Evolutionary conservation across 2,329 filamentous ascomycete species (phyloP).

Genomic region (Davidsoniella neocaledoniae): DNA sequence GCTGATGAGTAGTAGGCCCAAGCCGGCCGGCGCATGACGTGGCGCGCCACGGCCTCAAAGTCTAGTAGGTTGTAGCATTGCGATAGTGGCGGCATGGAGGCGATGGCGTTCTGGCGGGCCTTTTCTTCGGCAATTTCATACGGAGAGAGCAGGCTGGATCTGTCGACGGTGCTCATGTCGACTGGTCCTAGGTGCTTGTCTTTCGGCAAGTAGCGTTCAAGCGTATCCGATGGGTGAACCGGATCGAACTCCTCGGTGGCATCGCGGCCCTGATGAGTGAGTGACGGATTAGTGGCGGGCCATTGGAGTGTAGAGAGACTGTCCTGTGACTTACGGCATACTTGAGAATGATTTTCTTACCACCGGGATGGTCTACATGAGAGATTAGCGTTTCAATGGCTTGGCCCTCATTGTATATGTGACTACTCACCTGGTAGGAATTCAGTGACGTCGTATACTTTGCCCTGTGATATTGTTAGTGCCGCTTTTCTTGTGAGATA

Average conservation of each 20-base stretch:
- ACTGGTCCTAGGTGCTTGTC: conserved; percentile 82
- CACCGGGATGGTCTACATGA: conserved; percentile 62
- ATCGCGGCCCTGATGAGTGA: conserved; percentile 52
- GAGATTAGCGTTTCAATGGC: neutral
- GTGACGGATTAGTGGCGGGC: neutral
- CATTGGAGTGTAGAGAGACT: neutral
- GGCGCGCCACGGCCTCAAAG: conserved; percentile 82
- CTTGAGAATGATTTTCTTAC: conserved; percentile 85
- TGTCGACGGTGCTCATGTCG: conserved; percentile 65
- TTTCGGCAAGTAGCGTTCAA: conserved; percentile 66
- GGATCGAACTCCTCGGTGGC: conserved; percentile 84
- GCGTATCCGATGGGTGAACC: conserved; percentile 73
- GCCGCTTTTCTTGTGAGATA: too few relatives aligned
- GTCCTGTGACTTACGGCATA: conserved; percentile 44
- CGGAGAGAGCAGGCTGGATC: conserved; percentile 30
- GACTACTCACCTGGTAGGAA: conserved; percentile 50
- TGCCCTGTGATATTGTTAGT: conserved; percentile 31
- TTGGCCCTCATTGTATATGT: neutral
- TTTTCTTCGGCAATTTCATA: conserved; percentile 44
- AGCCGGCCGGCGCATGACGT: conserved; percentile 86
- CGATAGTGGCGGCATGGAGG: conserved; percentile 60
- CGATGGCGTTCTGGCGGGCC: conserved; percentile 56
- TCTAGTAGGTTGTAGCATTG: conserved; percentile 91
- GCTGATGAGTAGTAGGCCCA: conserved; percentile 98
- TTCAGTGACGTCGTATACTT: conserved; percentile 79